Base-by-base conservation (phyloP, 2,329 filamentous ascomycete species). In the Xylariomycetidae sp. region DNA sequence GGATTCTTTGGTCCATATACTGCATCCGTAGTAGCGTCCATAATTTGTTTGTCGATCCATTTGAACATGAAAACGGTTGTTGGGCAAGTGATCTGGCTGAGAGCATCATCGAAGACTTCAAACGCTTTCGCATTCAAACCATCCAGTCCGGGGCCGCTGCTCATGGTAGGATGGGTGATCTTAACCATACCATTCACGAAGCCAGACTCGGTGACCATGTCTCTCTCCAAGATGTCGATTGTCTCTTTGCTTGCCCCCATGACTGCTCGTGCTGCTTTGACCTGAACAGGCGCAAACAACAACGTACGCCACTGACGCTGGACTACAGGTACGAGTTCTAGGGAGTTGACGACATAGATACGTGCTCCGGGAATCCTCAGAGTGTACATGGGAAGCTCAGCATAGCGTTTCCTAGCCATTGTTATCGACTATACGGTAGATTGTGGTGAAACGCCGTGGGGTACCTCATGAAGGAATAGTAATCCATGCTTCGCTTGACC, bases 1-100 rank as follows among this genome's bases (percentile, higher is more conserved):
- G 47, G 49, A 20, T 51, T 50, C 6, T 34, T 33, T 1, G 41
- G 42, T 4, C 47, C 49, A 29, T 51, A 51, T 4, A 49, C 39
- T 4, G 27, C 35, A 4, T 50, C 38, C 1, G 45, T 45, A 1
- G 42, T 36, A 1, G 45, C 49, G 23, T 45, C 7, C 3, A 46
- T 20, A 16, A 49, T 15, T 30, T 50, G 38, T 6, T 46, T 30
- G n/a, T 31, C 33, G 2, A 41, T 27, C 49, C 47, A 50, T 13
- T 40, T 16, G 15, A 43, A 49, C 26, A 49, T 8, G 3, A 42
- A 30, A 7, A 46, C 12, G 4, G 33, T 39, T 6, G n/a, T 31
- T 18, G 33, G 12, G 16, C 40, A 35, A 6, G 19, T 19, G 16
- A 19, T 32, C 15, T 12, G 23, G 12, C 41, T 33, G 15, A 50